Percentiles rank a stretch among this genome's conserved stretches.
phyloP scores from a whole-genome alignment of 2,329 filamentous ascomycete genomes.

The Tolypocladium paradoxum region DNA sequence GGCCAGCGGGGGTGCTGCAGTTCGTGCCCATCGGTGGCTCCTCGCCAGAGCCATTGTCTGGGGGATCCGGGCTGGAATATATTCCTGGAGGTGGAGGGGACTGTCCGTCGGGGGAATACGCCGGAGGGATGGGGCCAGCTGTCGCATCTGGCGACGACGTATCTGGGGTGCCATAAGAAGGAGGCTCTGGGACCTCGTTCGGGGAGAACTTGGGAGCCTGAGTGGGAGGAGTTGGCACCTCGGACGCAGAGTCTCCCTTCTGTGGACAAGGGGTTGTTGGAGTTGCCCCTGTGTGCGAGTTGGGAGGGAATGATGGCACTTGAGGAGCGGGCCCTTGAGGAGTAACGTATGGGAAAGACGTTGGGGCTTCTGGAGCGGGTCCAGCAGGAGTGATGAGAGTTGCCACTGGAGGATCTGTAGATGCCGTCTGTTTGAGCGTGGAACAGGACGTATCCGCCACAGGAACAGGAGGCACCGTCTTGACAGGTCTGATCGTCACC shows the following conservation, averaged over 20 bases:
- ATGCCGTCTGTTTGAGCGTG: not conserved
- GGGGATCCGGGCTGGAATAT: not conserved
- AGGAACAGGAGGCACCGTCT: not conserved
- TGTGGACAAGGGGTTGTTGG: not conserved
- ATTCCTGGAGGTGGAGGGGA: not conserved
- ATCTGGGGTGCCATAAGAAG: constrained; percentile 5
- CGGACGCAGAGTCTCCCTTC: not conserved
- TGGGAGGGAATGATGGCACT: not conserved
- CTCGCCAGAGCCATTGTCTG: not conserved
- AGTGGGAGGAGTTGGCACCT: not conserved
- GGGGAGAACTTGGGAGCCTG: constrained; percentile 3
- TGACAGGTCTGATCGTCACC: not conserved
- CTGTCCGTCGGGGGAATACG: not conserved
- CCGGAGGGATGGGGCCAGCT: not conserved
- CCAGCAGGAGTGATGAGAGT: constrained; percentile 4
- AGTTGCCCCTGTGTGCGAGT: not conserved
- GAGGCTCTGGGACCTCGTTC: constrained; percentile 6
- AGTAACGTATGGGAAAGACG: not conserved
- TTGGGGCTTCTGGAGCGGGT: constrained; percentile 6
- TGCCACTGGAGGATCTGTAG: not conserved
- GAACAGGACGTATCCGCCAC: constrained; percentile 1
- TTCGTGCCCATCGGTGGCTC: constrained; percentile 1
- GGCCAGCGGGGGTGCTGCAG: constrained; percentile 3
- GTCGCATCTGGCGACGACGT: constrained; percentile 1
- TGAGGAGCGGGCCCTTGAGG: not conserved